phyloP scores from a whole-genome alignment of 768 basidiomycete species.

The Guyanaporus albipodus region DNA sequence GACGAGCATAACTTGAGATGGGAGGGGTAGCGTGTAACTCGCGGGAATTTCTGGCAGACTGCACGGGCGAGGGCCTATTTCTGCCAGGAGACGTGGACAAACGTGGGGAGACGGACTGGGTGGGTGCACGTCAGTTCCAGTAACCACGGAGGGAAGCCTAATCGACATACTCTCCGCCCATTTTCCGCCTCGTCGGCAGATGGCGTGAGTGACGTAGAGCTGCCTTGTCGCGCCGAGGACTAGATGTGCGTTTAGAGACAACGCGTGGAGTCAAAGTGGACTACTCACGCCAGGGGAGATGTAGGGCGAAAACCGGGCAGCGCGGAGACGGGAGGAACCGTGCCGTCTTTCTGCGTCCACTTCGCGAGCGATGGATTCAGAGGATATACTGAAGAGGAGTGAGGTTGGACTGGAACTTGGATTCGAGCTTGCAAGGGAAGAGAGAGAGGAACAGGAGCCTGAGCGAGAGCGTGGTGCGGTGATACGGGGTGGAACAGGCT shows the following conservation, averaged over 20 bases:
- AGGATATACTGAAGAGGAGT: slow-evolving; percentile 35
- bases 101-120: slow-evolving; percentile 34
- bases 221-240: slow-evolving; percentile 44
- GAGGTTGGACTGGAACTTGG: slow-evolving; percentile 28
- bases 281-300: slow-evolving; percentile 25
- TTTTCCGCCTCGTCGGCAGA: slow-evolving; percentile 25
- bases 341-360: slow-evolving; percentile 29
- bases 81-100: slow-evolving; percentile 41
- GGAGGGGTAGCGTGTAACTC: slow-evolving; percentile 65
- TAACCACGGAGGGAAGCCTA: slow-evolving; percentile 25
- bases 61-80: slow-evolving; percentile 42
- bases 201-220: slow-evolving; percentile 37
- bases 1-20: slow-evolving; percentile 76
- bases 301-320: slow-evolving; percentile 31
- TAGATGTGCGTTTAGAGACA: slow-evolving; percentile 16
- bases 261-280: background rate
- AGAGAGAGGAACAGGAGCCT: slow-evolving; percentile 45
- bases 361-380: slow-evolving; percentile 26
- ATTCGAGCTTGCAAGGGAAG: slow-evolving; percentile 38
- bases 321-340: slow-evolving; percentile 24
- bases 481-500: slow-evolving; percentile 30
- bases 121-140: slow-evolving; percentile 31
- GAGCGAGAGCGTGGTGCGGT: slow-evolving; percentile 30
- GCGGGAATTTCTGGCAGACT: slow-evolving; percentile 46
- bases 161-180: slow-evolving; percentile 34